Base-by-base conservation (phyloP, 2,329 filamentous ascomycete species). In the Fonsecaea nubica region DNA sequence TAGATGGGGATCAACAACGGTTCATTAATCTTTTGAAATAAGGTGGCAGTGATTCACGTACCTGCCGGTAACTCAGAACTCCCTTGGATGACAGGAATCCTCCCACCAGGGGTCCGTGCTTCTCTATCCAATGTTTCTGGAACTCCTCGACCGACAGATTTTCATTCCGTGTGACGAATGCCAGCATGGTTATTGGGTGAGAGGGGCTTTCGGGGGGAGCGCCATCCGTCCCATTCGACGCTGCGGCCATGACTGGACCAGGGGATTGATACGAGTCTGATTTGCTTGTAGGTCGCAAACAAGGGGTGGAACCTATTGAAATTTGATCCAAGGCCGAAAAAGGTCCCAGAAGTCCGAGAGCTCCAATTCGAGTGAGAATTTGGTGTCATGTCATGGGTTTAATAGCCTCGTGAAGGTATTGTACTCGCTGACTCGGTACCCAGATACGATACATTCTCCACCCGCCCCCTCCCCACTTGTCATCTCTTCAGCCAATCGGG, bases 121-220 rank as follows among this genome's bases (percentile, higher is more conserved):
- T 45, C n/a, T 59, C 57, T 8, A 59, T 30, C 57, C 57, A 59
- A n/a, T 59, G 32, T 33, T 59, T 59, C 36, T 59, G 57, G 30
- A 59, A 45, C 25, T 59, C 57, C 13, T 59, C 36, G 13, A n/a
- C 15, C 15, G 57, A 12, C n/a, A 59, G 57, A n/a, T 35, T 2
- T 32, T 59, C 36, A n/a, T 15, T 59, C 15, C 57, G 57, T 1
- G 57, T 59, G n/a, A 59, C 57, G 7, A 59, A 48, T 2, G 36
- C 57, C 4, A 59, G 18, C 7, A 59, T 45, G 4, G 38, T 59
- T 8, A 59, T n/a, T 45, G 57, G 15, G 4, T 15, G 36, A 30
- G 57, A 48, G 15, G 38, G 7, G n/a, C 7, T 53, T 0, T 25
- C 7, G 45, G 45, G 13, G 13, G 45, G 4, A 50, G n/a, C 45